phyloP scores from a whole-genome alignment of 768 basidiomycete species.

The Coprinellus aureogranulatus region DNA sequence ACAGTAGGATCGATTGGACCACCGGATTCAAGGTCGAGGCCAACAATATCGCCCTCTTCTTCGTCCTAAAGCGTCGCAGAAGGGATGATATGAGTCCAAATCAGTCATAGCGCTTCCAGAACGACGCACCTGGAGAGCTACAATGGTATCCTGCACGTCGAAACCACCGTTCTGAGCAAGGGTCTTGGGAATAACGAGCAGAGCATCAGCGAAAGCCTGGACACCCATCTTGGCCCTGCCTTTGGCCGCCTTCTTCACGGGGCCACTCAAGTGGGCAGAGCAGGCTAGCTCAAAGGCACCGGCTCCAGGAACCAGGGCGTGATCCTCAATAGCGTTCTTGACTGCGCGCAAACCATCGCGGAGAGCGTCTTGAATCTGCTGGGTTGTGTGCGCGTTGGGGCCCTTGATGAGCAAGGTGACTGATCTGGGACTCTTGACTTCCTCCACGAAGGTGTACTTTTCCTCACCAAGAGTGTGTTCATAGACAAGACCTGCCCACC shows the following conservation, averaged over 20 bases:
- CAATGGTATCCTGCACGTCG: conserved; percentile 94
- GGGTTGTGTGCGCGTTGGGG: conserved; percentile 92
- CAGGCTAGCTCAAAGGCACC: conserved; percentile 97
- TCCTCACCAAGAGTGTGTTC: conserved; percentile 99
- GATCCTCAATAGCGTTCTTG: conserved; percentile 95
- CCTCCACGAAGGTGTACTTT: conserved; percentile 96
- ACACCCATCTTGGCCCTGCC: conserved; percentile 97
- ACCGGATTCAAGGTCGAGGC: conserved; percentile 88
- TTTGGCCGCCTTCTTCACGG: conserved; percentile 82
- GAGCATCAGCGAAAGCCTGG: conserved; percentile 92
- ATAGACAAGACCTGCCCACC: conserved; percentile 98
- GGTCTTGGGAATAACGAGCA: conserved; percentile 94
- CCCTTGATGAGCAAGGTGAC: conserved; percentile 98
- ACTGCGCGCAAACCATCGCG: conserved; percentile 94
- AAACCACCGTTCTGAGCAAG: conserved; percentile 94
- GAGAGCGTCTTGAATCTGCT: conserved; percentile 97
- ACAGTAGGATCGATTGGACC: conserved; percentile 96
- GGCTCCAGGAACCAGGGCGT: conserved; percentile 86
- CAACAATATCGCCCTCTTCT: conserved; percentile 89
- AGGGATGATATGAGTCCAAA: background rate
- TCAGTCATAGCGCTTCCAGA: background rate
- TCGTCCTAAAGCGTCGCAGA: conserved; percentile 61
- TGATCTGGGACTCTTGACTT: conserved; percentile 91
- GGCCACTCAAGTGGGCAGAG: conserved; percentile 75
- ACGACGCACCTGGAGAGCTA: conserved; percentile 79